Percentiles rank a stretch among this genome's conserved stretches.
Conservation (phyloP, 208 protist species). For the Plasmodiophora brassicae region DNA sequence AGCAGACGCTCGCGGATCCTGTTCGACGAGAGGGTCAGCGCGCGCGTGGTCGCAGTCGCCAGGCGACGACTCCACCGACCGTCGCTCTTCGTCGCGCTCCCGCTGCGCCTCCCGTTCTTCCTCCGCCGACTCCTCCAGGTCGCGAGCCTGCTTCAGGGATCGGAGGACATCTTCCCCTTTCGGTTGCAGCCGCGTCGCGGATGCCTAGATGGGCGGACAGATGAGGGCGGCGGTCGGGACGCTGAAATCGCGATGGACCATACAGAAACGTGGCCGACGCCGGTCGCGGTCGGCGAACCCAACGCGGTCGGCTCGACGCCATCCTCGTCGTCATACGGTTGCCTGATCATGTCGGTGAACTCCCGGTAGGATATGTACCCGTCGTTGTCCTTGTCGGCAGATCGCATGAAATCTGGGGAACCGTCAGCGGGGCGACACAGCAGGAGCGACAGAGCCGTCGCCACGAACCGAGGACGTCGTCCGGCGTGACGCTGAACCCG, state of each 20-base stretch:
- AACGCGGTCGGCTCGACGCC: too few relatives aligned
- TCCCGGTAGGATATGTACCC: not conserved
- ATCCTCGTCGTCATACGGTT: not conserved
- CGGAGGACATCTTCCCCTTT: not conserved
- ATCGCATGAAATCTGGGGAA: not conserved
- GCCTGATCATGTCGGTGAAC: not conserved
- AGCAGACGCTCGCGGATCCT: not conserved
- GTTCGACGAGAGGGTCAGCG: too few relatives aligned
- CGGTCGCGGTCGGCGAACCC: too few relatives aligned
- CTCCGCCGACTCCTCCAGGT: not conserved
- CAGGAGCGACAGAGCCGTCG: not conserved
- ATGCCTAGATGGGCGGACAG: not conserved
- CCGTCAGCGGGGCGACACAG: not conserved
- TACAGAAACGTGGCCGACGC: too few relatives aligned
- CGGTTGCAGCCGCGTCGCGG: not conserved
- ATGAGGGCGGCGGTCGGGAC: not conserved
- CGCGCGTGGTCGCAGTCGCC: not conserved
- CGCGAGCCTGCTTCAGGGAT: not conserved
- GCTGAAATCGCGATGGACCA: too few relatives aligned
- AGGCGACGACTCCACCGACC: not conserved
- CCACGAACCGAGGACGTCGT: slow-evolving; percentile 36
- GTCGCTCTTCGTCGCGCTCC: not conserved
- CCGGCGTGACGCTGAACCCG: slow-evolving; percentile 11
- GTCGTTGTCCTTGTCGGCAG: not conserved
- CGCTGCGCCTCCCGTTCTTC: not conserved